A percentile compares a stretch with the other conserved stretches of the same genome.
These are phyloP conservation scores for Epipyxis sp. DNA, from an alignment of 108 stramenopile genomes.

Conservation along the genomic window DNA sequence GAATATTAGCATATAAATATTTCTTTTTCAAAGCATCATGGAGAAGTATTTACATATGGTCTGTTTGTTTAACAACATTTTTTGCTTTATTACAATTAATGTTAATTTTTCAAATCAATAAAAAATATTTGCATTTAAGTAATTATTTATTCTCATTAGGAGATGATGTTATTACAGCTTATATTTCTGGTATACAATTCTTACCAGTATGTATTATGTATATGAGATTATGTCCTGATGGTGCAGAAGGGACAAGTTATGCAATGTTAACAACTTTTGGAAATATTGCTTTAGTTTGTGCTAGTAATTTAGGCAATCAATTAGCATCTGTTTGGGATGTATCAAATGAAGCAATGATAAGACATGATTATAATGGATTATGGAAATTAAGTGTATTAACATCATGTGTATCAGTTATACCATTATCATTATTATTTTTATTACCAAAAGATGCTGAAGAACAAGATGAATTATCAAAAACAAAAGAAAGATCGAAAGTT, in stretches of 20 bases:
- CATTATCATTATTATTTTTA: constrained; percentile 43
- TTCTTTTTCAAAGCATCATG: constrained; percentile 55
- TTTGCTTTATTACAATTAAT: constrained; percentile 52
- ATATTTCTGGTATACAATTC: constrained; percentile 57
- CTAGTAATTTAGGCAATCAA: constrained; percentile 44
- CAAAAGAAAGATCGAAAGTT: constrained; percentile 3
- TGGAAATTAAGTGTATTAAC: constrained; percentile 49
- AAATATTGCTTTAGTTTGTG: constrained; percentile 51
- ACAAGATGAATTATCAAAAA: constrained; percentile 32
- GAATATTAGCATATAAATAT: constrained; percentile 54
- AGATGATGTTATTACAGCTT: constrained; percentile 56
- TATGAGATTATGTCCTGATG: constrained; percentile 55
- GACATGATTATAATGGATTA: constrained; percentile 37
- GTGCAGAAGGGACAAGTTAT: constrained; percentile 57
- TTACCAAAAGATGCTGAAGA: constrained; percentile 40
- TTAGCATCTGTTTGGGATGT: constrained; percentile 50
- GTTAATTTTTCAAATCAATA: constrained; percentile 37
- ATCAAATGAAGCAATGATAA: constrained; percentile 46
- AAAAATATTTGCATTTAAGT: background rate
- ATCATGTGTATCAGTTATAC: constrained; percentile 32
- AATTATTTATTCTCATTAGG: constrained; percentile 32
- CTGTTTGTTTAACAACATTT: constrained; percentile 37
- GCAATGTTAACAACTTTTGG: constrained; percentile 58
- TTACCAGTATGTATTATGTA: constrained; percentile 63
- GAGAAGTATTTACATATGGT: constrained; percentile 48